Evolutionary conservation across 164 flowering plant species (phyloP).

Genomic region (Magnolia sinica): DNA sequence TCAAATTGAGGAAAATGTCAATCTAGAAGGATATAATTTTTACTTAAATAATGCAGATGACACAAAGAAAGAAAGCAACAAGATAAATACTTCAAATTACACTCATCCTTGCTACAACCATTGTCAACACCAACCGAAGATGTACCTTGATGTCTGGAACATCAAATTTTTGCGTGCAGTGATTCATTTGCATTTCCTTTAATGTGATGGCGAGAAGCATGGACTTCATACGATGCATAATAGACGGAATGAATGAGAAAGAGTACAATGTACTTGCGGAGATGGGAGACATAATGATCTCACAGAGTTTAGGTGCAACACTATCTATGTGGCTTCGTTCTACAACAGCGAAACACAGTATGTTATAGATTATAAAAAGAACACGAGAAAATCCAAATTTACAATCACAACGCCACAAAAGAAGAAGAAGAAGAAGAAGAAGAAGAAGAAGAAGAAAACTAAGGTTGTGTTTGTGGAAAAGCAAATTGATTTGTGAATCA

Average conservation of each 20-base stretch:
- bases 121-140: background rate
- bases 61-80: too few relatives aligned
- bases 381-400: background rate
- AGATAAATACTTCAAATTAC: too few relatives aligned
- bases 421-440: background rate
- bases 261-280: constrained; percentile 52
- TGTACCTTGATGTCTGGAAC: constrained; percentile 67
- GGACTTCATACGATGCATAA: constrained; percentile 79
- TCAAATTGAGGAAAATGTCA: too few relatives aligned
- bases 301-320: constrained; percentile 84
- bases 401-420: background rate
- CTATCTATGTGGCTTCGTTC: constrained; percentile 44
- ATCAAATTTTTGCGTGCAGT: constrained; percentile 41
- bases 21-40: too few relatives aligned
- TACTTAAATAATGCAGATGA: too few relatives aligned
- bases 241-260: constrained; percentile 68
- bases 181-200: constrained; percentile 45
- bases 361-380: constrained; percentile 1
- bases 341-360: constrained; percentile 27
- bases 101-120: too few relatives aligned
- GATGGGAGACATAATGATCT: constrained; percentile 61
- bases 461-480: background rate
- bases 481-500: too few relatives aligned
- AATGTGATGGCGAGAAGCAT: constrained; percentile 56
- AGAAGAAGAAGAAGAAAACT: background rate